phyloP scores from a whole-genome alignment of 2,329 filamentous ascomycete species.

The Monosporascus sp. region DNA sequence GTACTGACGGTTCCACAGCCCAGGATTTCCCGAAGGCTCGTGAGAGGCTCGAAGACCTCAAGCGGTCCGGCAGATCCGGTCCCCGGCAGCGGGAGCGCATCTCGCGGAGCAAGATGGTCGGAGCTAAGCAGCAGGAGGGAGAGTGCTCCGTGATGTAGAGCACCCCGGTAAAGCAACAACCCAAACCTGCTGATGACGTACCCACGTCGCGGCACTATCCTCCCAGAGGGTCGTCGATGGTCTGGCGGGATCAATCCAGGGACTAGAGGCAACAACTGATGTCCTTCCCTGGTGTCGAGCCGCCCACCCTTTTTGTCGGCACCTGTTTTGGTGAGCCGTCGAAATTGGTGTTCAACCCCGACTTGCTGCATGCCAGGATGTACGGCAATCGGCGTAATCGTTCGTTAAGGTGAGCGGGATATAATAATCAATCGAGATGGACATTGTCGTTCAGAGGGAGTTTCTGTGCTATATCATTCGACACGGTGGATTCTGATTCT shows the following conservation, averaged over 20 bases:
- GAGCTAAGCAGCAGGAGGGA: constrained; percentile 73
- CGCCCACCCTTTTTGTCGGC: not conserved
- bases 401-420: too few species aligned
- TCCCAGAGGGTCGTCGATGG: not conserved
- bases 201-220: not conserved
- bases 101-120: constrained; percentile 69
- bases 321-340: not conserved
- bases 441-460: too few species aligned
- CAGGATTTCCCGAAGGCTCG: constrained; percentile 93
- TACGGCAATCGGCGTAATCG: too few species aligned
- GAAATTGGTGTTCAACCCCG: not conserved
- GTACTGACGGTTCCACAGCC: constrained; percentile 45
- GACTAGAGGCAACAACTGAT: not conserved
- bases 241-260: not conserved
- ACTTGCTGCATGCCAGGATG: not conserved
- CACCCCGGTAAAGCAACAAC: constrained; percentile 7
- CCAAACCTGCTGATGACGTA: not conserved
- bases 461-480: too few species aligned
- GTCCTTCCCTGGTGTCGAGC: not conserved
- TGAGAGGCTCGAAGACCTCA: constrained; percentile 87
- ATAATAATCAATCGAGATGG: too few species aligned
- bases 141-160: constrained; percentile 79
- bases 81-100: constrained; percentile 74
- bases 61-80: constrained; percentile 66
- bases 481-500: too few species aligned